A percentile compares a stretch with the other conserved stretches of the same genome.
These are phyloP conservation scores for Ochromonas danica DNA, from an alignment of 108 stramenopile species.

Conservation along the genomic window DNA sequence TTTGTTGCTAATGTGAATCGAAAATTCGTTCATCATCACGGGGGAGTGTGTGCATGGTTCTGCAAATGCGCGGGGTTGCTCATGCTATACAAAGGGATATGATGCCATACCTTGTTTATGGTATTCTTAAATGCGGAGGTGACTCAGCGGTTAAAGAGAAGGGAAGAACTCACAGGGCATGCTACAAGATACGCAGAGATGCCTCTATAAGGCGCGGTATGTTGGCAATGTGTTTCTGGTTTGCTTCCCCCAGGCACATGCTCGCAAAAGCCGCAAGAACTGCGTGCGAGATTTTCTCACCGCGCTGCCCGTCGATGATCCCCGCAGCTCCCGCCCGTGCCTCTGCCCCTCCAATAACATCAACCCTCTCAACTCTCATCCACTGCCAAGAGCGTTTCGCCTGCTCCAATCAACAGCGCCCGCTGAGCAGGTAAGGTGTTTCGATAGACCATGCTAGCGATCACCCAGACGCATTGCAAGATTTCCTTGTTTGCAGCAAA, in stretches of 20 bases:
- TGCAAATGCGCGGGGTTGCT: too few species aligned
- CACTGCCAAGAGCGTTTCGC: not conserved
- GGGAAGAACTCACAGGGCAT: slow-evolving; percentile 3
- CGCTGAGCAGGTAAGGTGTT: not conserved
- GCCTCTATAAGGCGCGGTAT: not conserved
- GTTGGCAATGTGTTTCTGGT: not conserved
- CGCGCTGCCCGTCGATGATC: too few species aligned
- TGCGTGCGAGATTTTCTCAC: not conserved
- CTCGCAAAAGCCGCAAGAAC: not conserved
- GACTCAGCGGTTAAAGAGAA: too few species aligned
- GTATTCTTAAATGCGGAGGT: not conserved
- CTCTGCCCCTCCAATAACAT: not conserved
- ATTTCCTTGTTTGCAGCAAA: not conserved
- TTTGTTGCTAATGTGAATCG: too few species aligned
- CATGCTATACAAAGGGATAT: too few species aligned
- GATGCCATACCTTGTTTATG: slow-evolving; percentile 22
- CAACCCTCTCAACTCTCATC: not conserved
- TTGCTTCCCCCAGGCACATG: not conserved
- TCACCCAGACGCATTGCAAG: not conserved
- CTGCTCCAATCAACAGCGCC: not conserved
- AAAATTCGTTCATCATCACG: too few species aligned
- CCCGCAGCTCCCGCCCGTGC: too few species aligned
- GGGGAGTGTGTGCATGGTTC: too few species aligned
- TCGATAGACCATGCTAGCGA: not conserved
- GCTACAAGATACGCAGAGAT: not conserved